Conservation (phyloP, 2,329 filamentous ascomycete species). For the Phialocephala subalpina region DNA sequence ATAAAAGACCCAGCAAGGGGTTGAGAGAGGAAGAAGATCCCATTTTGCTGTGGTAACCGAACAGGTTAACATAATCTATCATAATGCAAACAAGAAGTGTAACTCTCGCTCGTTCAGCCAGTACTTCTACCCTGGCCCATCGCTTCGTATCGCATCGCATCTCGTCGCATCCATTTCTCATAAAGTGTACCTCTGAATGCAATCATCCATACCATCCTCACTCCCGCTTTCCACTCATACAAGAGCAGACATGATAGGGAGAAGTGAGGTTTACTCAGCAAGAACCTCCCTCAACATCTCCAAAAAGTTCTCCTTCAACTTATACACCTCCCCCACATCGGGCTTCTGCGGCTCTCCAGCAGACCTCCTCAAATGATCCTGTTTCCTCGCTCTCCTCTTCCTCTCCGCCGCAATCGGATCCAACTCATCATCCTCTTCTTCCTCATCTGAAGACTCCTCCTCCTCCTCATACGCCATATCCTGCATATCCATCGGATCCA, state of each 20-base stretch:
- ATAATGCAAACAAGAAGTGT: background rate
- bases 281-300: slow-evolving; percentile 83
- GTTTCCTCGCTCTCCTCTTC: slow-evolving; percentile 76
- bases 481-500: slow-evolving; percentile 85
- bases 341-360: slow-evolving; percentile 89
- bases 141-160: background rate
- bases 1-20: background rate
- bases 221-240: too few species aligned
- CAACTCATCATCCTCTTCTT: slow-evolving; percentile 78
- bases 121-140: background rate
- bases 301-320: slow-evolving; percentile 81
- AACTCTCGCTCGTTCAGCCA: background rate
- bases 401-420: slow-evolving; percentile 91
- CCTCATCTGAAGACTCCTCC: slow-evolving; percentile 65
- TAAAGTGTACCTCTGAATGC: background rate
- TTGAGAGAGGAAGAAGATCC: background rate
- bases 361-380: slow-evolving; percentile 80
- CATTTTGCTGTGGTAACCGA: background rate
- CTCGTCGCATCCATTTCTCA: background rate
- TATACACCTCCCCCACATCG: slow-evolving; percentile 78
- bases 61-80: background rate
- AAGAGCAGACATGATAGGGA: too few species aligned
- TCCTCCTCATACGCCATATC: slow-evolving; percentile 84
- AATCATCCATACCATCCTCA: too few species aligned
- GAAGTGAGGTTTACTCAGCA: too few species aligned